Evolutionary conservation across 2,329 filamentous ascomycete species (phyloP).

Genomic region (Pyrenochaeta sp.): DNA sequence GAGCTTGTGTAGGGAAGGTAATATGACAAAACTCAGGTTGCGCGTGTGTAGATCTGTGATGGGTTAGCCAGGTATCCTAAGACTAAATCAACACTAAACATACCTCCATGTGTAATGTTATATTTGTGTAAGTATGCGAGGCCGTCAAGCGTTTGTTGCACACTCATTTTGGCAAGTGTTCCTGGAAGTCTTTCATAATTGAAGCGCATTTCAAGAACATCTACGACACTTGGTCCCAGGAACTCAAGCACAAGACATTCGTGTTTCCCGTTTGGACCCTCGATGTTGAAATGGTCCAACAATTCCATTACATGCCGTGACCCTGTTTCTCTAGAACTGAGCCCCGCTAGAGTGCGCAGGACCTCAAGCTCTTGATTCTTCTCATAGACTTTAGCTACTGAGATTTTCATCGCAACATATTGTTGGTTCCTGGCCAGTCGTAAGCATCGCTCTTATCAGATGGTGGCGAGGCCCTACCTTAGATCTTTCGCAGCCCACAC

Average conservation of each 20-base stretch:
- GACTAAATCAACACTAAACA: neutral
- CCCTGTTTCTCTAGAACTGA: constrained; percentile 15
- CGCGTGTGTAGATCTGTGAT: constrained; percentile 35
- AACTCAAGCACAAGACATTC: constrained; percentile 54
- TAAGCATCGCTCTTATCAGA: constrained; percentile 6
- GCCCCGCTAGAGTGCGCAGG: constrained; percentile 14
- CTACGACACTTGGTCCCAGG: constrained; percentile 51
- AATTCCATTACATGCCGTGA: constrained; percentile 44
- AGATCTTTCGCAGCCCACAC: constrained; percentile 29
- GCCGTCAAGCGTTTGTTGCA: constrained; percentile 24
- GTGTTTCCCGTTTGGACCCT: constrained; percentile 56
- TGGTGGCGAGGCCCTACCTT: constrained; percentile 8
- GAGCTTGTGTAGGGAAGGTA: constrained; percentile 23
- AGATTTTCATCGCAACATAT: constrained; percentile 36
- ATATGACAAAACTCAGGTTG: constrained; percentile 32
- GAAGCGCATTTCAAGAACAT: constrained; percentile 44
- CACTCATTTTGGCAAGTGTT: constrained; percentile 47
- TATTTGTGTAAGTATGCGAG: constrained; percentile 28
- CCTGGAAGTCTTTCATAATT: constrained; percentile 48
- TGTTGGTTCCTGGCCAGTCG: constrained; percentile 6
- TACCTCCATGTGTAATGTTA: constrained; percentile 37
- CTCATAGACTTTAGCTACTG: no score
- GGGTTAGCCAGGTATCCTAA: constrained; percentile 7
- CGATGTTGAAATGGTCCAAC: constrained; percentile 48
- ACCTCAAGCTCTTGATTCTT: constrained; percentile 20